These are phyloP conservation scores for Clavispora santaluciae DNA, from an alignment of 805 yeast genomes.

Conservation along the genomic window DNA sequence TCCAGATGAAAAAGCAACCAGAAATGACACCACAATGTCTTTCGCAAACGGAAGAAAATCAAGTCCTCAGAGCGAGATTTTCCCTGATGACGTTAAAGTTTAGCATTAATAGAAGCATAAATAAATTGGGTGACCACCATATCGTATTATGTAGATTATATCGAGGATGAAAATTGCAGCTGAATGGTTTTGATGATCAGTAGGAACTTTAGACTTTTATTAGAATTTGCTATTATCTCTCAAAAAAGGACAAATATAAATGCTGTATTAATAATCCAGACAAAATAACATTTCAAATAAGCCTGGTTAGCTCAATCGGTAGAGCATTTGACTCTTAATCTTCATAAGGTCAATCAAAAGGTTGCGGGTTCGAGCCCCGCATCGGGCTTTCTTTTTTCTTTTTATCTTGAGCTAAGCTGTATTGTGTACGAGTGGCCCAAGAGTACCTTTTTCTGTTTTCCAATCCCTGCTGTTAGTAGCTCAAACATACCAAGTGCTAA, in stretches of 20 bases:
- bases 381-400: constrained; percentile 3
- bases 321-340: constrained; percentile 31
- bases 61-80: constrained; percentile 15
- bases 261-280: not conserved
- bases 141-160: no score
- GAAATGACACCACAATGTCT: constrained; percentile 32
- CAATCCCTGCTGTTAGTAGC: no score
- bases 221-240: no score
- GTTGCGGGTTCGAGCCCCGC: constrained; percentile 20
- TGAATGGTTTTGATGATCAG: no score
- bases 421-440: no score
- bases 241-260: not conserved
- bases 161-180: no score
- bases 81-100: constrained; percentile 25
- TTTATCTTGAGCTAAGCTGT: no score
- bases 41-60: constrained; percentile 13
- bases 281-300: not conserved
- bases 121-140: not conserved
- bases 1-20: constrained; percentile 28
- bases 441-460: no score
- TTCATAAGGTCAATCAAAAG: constrained; percentile 25
- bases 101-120: not conserved
- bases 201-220: no score
- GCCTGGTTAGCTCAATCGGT: constrained; percentile 27
- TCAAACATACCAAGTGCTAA: no score